Base-by-base conservation (phyloP, 768 basidiomycete species). In the Grammothele lineata region DNA sequence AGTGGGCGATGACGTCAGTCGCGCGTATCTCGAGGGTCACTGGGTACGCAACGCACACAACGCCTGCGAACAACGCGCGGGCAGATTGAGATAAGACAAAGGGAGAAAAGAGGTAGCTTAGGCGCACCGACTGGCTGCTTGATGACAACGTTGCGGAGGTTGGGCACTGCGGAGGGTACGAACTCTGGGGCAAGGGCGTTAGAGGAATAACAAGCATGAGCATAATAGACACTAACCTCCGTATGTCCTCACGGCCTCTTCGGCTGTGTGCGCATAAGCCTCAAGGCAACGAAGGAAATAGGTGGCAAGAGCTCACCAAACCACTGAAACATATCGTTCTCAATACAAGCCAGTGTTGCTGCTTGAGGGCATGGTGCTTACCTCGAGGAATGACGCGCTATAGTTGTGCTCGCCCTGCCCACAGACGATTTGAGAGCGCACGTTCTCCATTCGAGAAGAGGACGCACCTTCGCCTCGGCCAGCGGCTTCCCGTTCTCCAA, bases 401-500 rank as follows among this genome's bases (percentile, higher is more conserved):
- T 99, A 99, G 0, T 70, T 59, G 56, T 83, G 84, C 69, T 99
- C 95, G 21, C 86, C 83, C 81, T 89, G 50, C 11, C 45, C 37
- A 43, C 37, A n/a, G n/a, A n/a, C n/a, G n/a, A n/a, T n/a, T n/a
- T n/a, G n/a, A n/a, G n/a, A n/a, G n/a, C n/a, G n/a, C n/a, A n/a
- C n/a, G n/a, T n/a, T n/a, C n/a, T n/a, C n/a, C n/a, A n/a, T n/a
- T n/a, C n/a, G 15, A 21, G 24, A 26, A 12, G 19, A 5, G 14
- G 15, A 30, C 36, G 11, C 51, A 87, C 88, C 78, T 88, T 87
- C 27, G 80, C 88, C 55, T 97, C 93, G 0, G 72, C 69, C 36
- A 96, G 69, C 7, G 92, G 77, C 70, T 98, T 99, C 27, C 96
- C 96, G 60, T 99, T 99, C 71, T 99, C 96, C 50, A 93, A 68